These are phyloP conservation scores for Candida coleopterorum DNA, from an alignment of 805 yeast species.

Conservation along the genomic window DNA sequence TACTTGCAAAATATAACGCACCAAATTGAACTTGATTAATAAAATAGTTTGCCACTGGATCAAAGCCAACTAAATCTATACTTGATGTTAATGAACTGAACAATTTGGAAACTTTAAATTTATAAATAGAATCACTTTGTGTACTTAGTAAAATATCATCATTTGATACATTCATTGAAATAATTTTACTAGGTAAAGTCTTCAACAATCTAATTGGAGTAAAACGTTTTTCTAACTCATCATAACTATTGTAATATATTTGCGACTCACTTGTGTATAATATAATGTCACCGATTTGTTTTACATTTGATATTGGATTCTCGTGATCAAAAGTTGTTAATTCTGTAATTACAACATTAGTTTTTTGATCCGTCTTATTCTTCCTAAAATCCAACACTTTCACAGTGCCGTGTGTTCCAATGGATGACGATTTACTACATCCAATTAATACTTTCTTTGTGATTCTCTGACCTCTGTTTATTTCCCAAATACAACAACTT, in stretches of 20 bases:
- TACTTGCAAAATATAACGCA: constrained; percentile 25
- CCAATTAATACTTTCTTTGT: constrained; percentile 36
- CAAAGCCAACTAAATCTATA: constrained; percentile 18
- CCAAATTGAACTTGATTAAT: constrained; percentile 25
- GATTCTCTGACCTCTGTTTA: constrained; percentile 22
- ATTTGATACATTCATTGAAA: constrained; percentile 17
- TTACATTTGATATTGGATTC: constrained; percentile 30
- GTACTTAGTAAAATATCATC: constrained; percentile 25
- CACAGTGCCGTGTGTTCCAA: constrained; percentile 21
- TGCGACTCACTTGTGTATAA: constrained; percentile 27
- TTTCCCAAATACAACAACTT: constrained; percentile 31
- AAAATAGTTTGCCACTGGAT: constrained; percentile 29
- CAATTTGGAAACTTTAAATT: constrained; percentile 16
- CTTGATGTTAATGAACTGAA: constrained; percentile 4
- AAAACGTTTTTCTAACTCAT: constrained; percentile 26
- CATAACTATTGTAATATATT: constrained; percentile 30
- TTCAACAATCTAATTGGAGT: constrained; percentile 21
- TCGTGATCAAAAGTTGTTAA: constrained; percentile 27
- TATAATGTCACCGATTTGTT: constrained; percentile 29
- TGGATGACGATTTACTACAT: constrained; percentile 11
- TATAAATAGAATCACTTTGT: constrained; percentile 29
- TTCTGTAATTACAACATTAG: constrained; percentile 19
- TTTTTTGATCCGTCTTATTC: constrained; percentile 10
- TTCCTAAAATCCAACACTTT: constrained; percentile 32
- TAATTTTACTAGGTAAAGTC: constrained; percentile 27